phyloP scores from a whole-genome alignment of 345 rosid species.

The Heritiera fomes region DNA sequence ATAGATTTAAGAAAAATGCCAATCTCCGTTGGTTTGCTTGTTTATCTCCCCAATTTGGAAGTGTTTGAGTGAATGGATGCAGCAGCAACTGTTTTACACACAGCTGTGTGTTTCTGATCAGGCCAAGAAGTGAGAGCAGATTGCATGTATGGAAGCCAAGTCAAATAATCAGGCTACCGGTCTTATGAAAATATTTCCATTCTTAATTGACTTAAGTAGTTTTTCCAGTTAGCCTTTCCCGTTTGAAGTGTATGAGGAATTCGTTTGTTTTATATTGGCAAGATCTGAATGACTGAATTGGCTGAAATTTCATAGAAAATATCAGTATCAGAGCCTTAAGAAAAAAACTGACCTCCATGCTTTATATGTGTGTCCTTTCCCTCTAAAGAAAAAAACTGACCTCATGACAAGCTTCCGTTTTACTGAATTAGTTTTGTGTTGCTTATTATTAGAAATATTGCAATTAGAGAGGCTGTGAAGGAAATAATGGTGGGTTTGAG shows the following conservation, averaged over 20 bases:
- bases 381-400: background rate
- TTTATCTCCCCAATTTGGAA: background rate
- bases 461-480: background rate
- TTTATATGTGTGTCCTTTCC: background rate
- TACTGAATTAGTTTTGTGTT: background rate
- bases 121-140: background rate
- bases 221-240: background rate
- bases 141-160: conserved; percentile 7
- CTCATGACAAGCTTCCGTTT: background rate
- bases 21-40: background rate
- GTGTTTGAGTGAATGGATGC: background rate
- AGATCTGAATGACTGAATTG: background rate
- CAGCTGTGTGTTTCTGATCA: background rate
- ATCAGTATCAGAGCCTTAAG: background rate
- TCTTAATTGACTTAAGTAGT: background rate
- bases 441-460: conserved; percentile 1
- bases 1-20: background rate
- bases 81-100: background rate
- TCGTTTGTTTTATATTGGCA: background rate
- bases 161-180: too few species aligned
- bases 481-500: background rate
- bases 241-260: background rate
- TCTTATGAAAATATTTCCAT: background rate
- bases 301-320: background rate
- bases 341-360: background rate